Percentiles rank a stretch among this genome's conserved stretches.
phyloP scores from a whole-genome alignment of 1,139 yeast species.

The Tardiomyces blankii region DNA sequence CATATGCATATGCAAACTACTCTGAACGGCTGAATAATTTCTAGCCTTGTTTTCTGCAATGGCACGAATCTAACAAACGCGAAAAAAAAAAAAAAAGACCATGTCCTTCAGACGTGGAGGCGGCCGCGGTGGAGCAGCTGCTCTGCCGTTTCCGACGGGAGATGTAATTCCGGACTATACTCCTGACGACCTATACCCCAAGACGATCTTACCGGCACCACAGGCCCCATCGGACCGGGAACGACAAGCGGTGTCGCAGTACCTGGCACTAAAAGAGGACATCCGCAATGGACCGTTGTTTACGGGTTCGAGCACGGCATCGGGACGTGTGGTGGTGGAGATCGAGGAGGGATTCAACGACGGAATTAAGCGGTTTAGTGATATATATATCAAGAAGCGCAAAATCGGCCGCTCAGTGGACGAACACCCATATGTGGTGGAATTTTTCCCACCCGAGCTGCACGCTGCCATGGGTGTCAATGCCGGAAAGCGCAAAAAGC shows the following conservation, averaged over 20 bases:
- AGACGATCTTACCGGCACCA: slow-evolving; percentile 44
- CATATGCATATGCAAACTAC: too few relatives aligned
- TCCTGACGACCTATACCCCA: slow-evolving; percentile 21
- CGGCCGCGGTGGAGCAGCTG: slow-evolving; percentile 7
- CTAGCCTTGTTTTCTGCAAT: too few relatives aligned
- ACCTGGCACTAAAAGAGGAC: slow-evolving; percentile 44
- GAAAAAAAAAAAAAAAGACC: too few relatives aligned
- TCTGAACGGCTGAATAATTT: too few relatives aligned
- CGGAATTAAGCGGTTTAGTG: slow-evolving; percentile 27
- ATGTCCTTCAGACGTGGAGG: slow-evolving; percentile 17
- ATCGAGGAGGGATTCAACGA: slow-evolving; percentile 20
- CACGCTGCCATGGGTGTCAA: slow-evolving; percentile 64
- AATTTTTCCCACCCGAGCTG: slow-evolving; percentile 69
- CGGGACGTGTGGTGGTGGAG: slow-evolving; percentile 17
- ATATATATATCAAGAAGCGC: slow-evolving; percentile 45
- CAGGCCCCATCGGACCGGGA: slow-evolving; percentile 49
- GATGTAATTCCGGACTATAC: slow-evolving; percentile 17
- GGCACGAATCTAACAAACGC: too few relatives aligned
- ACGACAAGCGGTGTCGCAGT: slow-evolving; percentile 50
- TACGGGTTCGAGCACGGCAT: slow-evolving; percentile 39
- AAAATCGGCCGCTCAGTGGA: slow-evolving; percentile 69
- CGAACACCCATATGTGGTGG: slow-evolving; percentile 59
- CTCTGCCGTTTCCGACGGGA: slow-evolving; percentile 9
- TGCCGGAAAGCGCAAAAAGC: slow-evolving; percentile 23
- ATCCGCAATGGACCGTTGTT: slow-evolving; percentile 69